A percentile compares a stretch with the other conserved stretches of the same genome.
These are phyloP conservation scores for Spongiforma sp. DNA, from an alignment of 1,284 basidiomycete genomes.

Conservation along the genomic window DNA sequence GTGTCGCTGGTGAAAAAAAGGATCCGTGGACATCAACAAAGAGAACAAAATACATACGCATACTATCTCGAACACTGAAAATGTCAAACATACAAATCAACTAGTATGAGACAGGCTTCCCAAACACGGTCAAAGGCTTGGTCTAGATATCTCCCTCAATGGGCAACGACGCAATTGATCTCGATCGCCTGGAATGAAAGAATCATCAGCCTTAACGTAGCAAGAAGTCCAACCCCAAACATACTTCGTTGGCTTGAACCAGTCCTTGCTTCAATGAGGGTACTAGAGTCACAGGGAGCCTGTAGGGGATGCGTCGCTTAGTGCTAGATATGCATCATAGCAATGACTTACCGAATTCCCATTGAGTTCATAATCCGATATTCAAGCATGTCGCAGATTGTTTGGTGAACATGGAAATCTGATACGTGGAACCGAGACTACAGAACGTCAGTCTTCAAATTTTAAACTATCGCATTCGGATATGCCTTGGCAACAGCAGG, in stretches of 20 bases:
- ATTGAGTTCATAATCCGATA: neutral
- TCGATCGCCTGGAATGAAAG: neutral
- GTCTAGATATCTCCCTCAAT: too few relatives aligned
- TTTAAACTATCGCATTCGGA: too few relatives aligned
- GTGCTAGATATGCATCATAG: neutral
- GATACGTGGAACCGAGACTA: conserved; percentile 6
- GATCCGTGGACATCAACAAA: too few relatives aligned
- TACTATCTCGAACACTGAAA: too few relatives aligned
- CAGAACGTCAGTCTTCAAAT: too few relatives aligned
- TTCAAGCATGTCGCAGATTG: conserved; percentile 7
- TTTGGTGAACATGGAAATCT: neutral
- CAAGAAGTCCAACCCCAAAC: neutral
- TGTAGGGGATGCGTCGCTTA: neutral
- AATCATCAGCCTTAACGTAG: neutral
- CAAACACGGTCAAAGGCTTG: too few relatives aligned
- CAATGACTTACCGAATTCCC: conserved; percentile 5
- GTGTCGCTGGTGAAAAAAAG: too few relatives aligned
- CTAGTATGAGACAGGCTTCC: too few relatives aligned
- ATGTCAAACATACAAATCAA: too few relatives aligned
- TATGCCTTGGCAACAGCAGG: too few relatives aligned
- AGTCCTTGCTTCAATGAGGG: conserved; percentile 1
- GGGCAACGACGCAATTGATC: too few relatives aligned
- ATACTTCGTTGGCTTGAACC: neutral
- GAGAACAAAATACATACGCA: too few relatives aligned
- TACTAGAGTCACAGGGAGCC: neutral